Evolutionary conservation across 192 early-diverging fungal species (phyloP).

Genomic region (Ambispora gerdemannii): DNA sequence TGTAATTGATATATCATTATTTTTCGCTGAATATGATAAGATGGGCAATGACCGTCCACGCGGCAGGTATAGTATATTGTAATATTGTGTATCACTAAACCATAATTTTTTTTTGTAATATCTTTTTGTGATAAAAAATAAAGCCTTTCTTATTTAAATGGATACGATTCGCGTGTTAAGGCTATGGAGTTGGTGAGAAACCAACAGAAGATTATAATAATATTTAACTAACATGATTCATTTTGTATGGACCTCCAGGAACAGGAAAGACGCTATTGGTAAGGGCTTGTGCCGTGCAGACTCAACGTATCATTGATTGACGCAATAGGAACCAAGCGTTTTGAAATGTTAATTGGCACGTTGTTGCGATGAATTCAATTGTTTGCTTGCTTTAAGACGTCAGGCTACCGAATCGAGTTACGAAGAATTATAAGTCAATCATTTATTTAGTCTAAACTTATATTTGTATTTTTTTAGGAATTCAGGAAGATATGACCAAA

Average conservation of each 20-base stretch:
- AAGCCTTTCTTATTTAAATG: slow-evolving; percentile 16
- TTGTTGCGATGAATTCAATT: slow-evolving; percentile 98
- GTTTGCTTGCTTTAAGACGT: slow-evolving; percentile 94
- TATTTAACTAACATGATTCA: too few species aligned
- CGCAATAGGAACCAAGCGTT: slow-evolving; percentile 98
- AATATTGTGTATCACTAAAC: too few species aligned
- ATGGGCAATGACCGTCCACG: slow-evolving; percentile 92
- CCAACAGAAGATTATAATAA: slow-evolving; percentile 98
- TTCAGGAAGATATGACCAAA: slow-evolving; percentile 97
- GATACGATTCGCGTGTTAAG: slow-evolving; percentile 96
- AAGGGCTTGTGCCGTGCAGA: slow-evolving; percentile 96
- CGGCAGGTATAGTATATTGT: slow-evolving; percentile 81
- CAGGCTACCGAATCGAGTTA: slow-evolving; percentile 83
- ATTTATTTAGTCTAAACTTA: not conserved
- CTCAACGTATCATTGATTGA: slow-evolving; percentile 97
- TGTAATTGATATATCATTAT: not conserved
- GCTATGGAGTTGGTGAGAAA: slow-evolving; percentile 99
- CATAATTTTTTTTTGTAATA: too few species aligned
- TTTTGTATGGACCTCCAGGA: slow-evolving; percentile 78
- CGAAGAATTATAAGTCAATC: slow-evolving; percentile 92
- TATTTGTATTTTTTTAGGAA: slow-evolving; percentile 49
- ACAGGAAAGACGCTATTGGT: slow-evolving; percentile 92
- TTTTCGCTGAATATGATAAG: slow-evolving; percentile 64
- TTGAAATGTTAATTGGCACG: slow-evolving; percentile 94
- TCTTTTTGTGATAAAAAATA: not conserved